phyloP scores from a whole-genome alignment of 2,329 filamentous ascomycete species.

The Fusarium brachygibbosum region DNA sequence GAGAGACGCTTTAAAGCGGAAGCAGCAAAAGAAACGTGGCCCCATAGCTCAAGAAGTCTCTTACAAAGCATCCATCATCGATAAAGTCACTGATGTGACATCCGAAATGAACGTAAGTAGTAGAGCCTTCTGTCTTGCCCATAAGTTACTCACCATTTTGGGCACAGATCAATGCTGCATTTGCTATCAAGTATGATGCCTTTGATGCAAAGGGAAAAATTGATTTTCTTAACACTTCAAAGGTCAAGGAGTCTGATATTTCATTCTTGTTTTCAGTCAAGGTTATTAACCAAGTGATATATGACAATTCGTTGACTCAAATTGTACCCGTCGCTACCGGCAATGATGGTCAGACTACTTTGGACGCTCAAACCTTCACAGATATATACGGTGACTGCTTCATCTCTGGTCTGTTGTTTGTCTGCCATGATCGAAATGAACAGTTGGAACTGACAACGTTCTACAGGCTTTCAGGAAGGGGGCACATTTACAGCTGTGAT shows the following conservation, averaged over 20 bases:
- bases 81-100: conserved; percentile 24
- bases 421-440: rapidly evolving
- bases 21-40: no score
- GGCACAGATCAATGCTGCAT: conserved; percentile 17
- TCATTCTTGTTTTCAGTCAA: conserved; percentile 23
- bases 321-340: neutral
- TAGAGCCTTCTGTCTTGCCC: neutral
- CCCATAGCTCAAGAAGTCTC: conserved; percentile 19
- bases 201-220: conserved; percentile 12
- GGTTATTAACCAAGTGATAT: conserved; percentile 21
- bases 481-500: conserved; percentile 17
- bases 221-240: conserved; percentile 18
- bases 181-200: conserved; percentile 17
- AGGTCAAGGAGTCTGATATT: conserved; percentile 27
- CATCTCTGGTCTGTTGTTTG: conserved; percentile 6
- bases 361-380: neutral
- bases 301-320: conserved; percentile 10
- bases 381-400: conserved; percentile 20
- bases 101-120: conserved; percentile 25
- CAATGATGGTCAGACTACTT: no score
- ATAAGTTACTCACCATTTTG: no score
- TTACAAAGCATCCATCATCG: conserved; percentile 24
- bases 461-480: conserved; percentile 16
- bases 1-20: no score
- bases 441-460: no score